Percentiles rank a stretch among this genome's conserved stretches.
Evolutionary conservation across 176 grass and related monocot species (phyloP).

Genomic region (Oryza officinalis): DNA sequence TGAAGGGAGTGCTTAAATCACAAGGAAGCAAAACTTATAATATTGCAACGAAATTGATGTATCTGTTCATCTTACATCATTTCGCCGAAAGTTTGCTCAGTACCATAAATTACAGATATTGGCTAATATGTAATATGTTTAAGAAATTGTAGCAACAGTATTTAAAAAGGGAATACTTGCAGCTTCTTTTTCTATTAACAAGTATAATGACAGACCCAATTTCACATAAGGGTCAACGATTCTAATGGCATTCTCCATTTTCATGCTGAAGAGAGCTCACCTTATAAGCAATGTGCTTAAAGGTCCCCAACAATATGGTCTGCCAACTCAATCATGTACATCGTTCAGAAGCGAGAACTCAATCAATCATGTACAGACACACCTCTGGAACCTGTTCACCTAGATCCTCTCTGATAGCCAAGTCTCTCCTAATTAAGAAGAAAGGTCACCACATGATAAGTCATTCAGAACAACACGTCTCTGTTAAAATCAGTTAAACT

Average conservation of each 20-base stretch:
- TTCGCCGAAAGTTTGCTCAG: not conserved
- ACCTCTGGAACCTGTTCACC: conserved; percentile 4
- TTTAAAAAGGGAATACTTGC: not conserved
- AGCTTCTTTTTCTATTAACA: not conserved
- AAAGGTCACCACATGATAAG: conserved; percentile 25
- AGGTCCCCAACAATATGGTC: conserved; percentile 6
- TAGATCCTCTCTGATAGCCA: conserved; percentile 30
- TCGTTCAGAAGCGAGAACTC: no score
- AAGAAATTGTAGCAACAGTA: conserved; percentile 2
- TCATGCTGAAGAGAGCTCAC: not conserved
- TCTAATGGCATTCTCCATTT: not conserved
- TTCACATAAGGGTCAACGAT: not conserved
- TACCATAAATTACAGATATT: not conserved
- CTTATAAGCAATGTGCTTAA: conserved; percentile 32
- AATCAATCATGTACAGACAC: conserved; percentile 19
- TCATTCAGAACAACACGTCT: conserved; percentile 3
- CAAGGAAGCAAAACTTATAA: not conserved
- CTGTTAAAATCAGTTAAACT: conserved; percentile 1
- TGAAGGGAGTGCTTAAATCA: conserved; percentile 22
- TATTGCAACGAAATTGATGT: not conserved
- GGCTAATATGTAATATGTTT: not conserved
- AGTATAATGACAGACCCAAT: not conserved
- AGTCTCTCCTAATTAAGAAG: conserved; percentile 35
- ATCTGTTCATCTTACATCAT: conserved; percentile 3
- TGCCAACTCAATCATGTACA: conserved; percentile 32